Evolutionary conservation across 2,329 filamentous ascomycete genomes (phyloP), one percentile per base, ranked within the genome.

Genomic region (Trichoderma asperellum): DNA sequence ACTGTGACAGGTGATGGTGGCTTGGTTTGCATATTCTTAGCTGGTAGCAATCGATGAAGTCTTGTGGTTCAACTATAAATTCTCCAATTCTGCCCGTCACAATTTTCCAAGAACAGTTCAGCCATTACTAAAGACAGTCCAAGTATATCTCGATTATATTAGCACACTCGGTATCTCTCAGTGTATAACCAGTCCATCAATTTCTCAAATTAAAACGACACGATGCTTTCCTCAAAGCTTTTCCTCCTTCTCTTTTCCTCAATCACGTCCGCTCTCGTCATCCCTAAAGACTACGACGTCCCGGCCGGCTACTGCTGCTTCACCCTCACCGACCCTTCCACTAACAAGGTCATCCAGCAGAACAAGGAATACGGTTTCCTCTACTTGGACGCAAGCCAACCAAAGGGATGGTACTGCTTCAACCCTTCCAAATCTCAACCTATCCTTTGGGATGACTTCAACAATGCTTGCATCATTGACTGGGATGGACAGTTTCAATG

Each of bases 401-500:
- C 74, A 1, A 64, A 73, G 0, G 77, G 77, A 27, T 77, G 76
- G 73, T 80, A 77, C 70, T 80, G 78, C 70, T 74, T 79, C 27
- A 63, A 79, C 34, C 68, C 76, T 14, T 68, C 73, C 27, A 65
- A 74, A 52, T 10, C 70, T 0, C 73, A 72, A n/a, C 72, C 75
- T 2, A 65, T 77, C 4, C 73, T 80, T 11, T 72, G 71, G 18
- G 77, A 80, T 47, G 68, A 68, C 40, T 70, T 68, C 69, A 73
- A 75, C 71, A 78, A 77, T 63, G 76, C 78, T n/a, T 80, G 78
- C 71, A 78, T 78, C 68, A 69, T 79, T 68, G 68, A 70, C 53
- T 71, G 73, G 18, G 68, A 73, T 27, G 71, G 73, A 21, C 69
- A 72, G 24, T 71, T 80, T 49, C 74, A 77, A 61, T 80, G 78